Base-by-base conservation (phyloP, 345 rosid genomes). In the Ceriops zippeliana region DNA sequence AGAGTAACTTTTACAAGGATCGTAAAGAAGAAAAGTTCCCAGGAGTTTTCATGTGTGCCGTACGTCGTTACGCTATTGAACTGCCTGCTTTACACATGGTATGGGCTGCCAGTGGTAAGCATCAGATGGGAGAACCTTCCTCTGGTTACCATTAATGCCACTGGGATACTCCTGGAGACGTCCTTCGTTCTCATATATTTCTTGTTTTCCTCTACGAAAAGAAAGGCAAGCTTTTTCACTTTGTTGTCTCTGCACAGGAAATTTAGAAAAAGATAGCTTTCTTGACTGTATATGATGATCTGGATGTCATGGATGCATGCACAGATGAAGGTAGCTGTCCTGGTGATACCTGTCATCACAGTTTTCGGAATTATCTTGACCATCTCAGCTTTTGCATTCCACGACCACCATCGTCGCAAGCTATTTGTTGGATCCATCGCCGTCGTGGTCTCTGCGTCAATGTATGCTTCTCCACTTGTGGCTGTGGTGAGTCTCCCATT, bases 31-130 rank as follows among this genome's bases (percentile, higher is more conserved):
- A 88, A 75, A 82, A 88, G 86, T 75, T 87, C 90, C 0, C 93
- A 84, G 62, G 87, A 81, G 79, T 93, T 86, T 73, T 91, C 98
- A 62, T 88, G 92, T 73, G 7, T 93, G 46, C 98, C 97, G 49
- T 93, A 91, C 80, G 68, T 83, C 19, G 68, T 85, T 65, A 78
- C 97, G 30, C 82, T 89, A 6, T 67, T 83, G 42, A 91, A 88
- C 69, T 91, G 97, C 74, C 84, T 93, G 35, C 73, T 93, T 0
- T 89, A 83, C 69, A 88, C 90, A 52, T 89, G 96, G 96, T 93
- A 93, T 37, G 98, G 93, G 20, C 61, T 88, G 75, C 98, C 98
- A 0, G 59, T 89, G 16, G 97, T 91, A 38, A 93, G 97, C 86
- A 63, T 75, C 83, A 73, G 56, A 71, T 91, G 93, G 97, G 96